A percentile compares a stretch with the other conserved stretches of the same genome.
Conservation (phyloP, 768 basidiomycete genomes). For the Tricholoma sp. region DNA sequence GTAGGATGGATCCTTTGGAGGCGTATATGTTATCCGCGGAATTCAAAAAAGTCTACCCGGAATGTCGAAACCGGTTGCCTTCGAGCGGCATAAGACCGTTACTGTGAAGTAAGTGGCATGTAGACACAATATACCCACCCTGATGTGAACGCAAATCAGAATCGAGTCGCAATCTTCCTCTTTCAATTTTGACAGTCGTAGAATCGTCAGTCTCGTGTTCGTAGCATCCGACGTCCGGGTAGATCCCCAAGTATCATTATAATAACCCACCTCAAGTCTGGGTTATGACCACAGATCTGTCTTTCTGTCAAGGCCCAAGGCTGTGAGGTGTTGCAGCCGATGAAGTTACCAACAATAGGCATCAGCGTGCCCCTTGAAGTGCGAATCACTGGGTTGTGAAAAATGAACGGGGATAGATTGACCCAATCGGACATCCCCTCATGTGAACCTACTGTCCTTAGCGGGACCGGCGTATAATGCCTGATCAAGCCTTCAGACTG, state of each 20-base stretch:
- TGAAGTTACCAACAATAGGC: too few relatives aligned
- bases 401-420: not conserved
- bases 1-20: conserved; percentile 46
- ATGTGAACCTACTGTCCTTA: not conserved
- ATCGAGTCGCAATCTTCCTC: conserved; percentile 38
- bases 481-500: not conserved
- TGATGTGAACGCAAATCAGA: conserved; percentile 16
- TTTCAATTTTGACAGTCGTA: conserved; percentile 36
- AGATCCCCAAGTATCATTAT: conserved; percentile 22
- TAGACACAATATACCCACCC: not conserved
- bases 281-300: not conserved
- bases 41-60: conserved; percentile 35
- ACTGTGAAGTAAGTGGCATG: conserved; percentile 38
- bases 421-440: not conserved
- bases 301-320: too few relatives aligned
- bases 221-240: conserved; percentile 42
- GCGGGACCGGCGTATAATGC: not conserved
- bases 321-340: not conserved
- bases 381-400: not conserved
- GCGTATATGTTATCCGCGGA: conserved; percentile 47
- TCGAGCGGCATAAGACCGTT: conserved; percentile 47
- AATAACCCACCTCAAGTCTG: not conserved
- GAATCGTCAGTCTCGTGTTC: conserved; percentile 43
- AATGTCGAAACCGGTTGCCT: conserved; percentile 26
- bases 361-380: not conserved